Conservation (phyloP, 2,329 filamentous ascomycete species). For the Hymenoscyphus fraxineus region DNA sequence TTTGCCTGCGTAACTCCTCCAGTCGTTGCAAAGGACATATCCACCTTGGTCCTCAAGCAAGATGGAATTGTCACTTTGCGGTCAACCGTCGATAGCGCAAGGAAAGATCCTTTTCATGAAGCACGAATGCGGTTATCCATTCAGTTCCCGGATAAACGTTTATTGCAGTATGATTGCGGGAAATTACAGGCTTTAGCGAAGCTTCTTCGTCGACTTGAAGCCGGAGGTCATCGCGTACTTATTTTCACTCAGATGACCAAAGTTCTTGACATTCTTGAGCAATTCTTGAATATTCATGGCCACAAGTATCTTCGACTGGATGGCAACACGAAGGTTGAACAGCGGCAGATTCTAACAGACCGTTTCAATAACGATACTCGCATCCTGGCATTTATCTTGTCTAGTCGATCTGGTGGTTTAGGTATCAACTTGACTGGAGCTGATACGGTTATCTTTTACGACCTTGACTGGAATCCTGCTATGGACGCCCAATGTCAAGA, state of each 20-base stretch:
- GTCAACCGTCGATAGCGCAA: conserved; percentile 53
- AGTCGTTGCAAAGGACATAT: conserved; percentile 76
- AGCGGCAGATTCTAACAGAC: conserved; percentile 90
- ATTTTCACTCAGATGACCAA: conserved; percentile 99
- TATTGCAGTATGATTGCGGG: conserved; percentile 97
- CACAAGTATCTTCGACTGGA: conserved; percentile 96
- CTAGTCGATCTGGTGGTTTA: conserved; percentile 86
- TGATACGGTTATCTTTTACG: conserved; percentile 98
- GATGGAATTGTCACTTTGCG: conserved; percentile 55
- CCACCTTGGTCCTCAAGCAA: conserved; percentile 61
- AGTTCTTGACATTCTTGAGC: conserved; percentile 93
- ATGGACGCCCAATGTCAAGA: conserved; percentile 99
- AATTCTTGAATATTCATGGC: conserved; percentile 95
- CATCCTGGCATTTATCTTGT: conserved; percentile 93
- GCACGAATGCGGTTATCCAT: conserved; percentile 89
- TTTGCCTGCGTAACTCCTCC: conserved; percentile 92
- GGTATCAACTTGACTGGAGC: conserved; percentile 96
- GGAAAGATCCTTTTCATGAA: conserved; percentile 85
- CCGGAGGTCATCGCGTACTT: conserved; percentile 85
- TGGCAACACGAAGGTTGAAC: conserved; percentile 93
- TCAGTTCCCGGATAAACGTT: conserved; percentile 90
- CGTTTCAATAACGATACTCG: conserved; percentile 93
- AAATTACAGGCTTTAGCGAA: conserved; percentile 89
- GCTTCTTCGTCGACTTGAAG: conserved; percentile 79
- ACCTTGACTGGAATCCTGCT: conserved; percentile 98